These are phyloP conservation scores for Claviceps fusiformis DNA, from an alignment of 2,329 filamentous ascomycete genomes.

Conservation along the genomic window DNA sequence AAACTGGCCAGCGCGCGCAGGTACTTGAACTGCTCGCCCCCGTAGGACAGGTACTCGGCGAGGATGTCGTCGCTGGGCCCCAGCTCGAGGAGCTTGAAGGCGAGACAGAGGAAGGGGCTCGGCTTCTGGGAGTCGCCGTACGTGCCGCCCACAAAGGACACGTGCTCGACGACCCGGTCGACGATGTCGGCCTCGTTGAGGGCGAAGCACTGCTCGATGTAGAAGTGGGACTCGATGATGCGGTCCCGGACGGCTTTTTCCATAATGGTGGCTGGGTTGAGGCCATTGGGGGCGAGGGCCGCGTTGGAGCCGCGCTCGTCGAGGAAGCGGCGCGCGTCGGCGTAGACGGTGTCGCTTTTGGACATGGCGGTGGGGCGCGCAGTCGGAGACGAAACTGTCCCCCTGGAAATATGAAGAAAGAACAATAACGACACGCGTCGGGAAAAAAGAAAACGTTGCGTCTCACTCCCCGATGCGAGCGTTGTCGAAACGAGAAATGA, in stretches of 20 bases:
- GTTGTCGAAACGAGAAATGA: neutral
- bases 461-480: too few species aligned
- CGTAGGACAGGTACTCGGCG: conserved; percentile 63
- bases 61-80: conserved; percentile 68
- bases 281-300: conserved; percentile 65
- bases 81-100: conserved; percentile 87
- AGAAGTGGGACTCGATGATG: conserved; percentile 91
- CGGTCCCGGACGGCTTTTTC: conserved; percentile 92
- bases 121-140: conserved; percentile 75
- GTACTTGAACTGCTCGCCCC: conserved; percentile 71
- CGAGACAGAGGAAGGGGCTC: conserved; percentile 83
- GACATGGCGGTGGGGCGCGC: conserved; percentile 16
- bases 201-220: conserved; percentile 97
- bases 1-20: conserved; percentile 80
- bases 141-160: conserved; percentile 77
- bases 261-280: conserved; percentile 91
- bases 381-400: conserved; percentile 6
- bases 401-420: too few species aligned
- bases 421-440: too few species aligned
- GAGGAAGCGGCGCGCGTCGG: conserved; percentile 70
- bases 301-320: conserved; percentile 79
- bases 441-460: too few species aligned
- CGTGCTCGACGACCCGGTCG: conserved; percentile 73
- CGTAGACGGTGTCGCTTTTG: conserved; percentile 47
- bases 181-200: conserved; percentile 75